Percentiles rank a stretch among this genome's conserved stretches.
phyloP scores from a whole-genome alignment of 2,329 filamentous ascomycete species.

The Xylariaceae sp. region DNA sequence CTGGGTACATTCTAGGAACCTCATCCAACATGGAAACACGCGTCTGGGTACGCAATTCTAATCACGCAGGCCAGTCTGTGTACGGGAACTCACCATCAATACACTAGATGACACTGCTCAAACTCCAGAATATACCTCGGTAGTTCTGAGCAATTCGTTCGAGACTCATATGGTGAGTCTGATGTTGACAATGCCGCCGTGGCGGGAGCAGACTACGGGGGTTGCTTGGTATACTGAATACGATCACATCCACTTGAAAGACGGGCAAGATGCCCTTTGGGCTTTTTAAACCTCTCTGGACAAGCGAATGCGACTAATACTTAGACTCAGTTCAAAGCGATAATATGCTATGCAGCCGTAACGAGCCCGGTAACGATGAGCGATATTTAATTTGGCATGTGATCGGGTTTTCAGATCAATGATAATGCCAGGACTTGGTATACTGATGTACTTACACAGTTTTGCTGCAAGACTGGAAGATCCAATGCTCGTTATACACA shows the following conservation, averaged over 20 bases:
- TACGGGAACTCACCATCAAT: too few relatives aligned
- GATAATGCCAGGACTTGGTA: conserved; percentile 45
- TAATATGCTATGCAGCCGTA: conserved; percentile 51
- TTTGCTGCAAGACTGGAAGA: conserved; percentile 52
- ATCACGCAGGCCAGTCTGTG: too few relatives aligned
- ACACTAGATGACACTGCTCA: too few relatives aligned
- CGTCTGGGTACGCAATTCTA: too few relatives aligned
- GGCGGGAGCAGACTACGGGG: conserved; percentile 53
- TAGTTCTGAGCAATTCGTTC: conserved; percentile 17
- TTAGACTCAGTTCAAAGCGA: conserved; percentile 45
- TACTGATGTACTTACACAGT: conserved; percentile 45
- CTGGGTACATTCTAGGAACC: too few relatives aligned
- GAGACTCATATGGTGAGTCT: conserved; percentile 51
- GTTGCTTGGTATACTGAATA: conserved; percentile 59
- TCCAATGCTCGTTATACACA: conserved; percentile 73
- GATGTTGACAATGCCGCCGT: conserved; percentile 51
- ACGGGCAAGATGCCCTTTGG: conserved; percentile 28
- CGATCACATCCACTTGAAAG: conserved; percentile 50
- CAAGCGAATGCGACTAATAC: background rate
- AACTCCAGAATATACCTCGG: too few relatives aligned
- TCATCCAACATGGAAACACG: too few relatives aligned
- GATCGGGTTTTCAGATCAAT: conserved; percentile 22
- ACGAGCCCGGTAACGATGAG: conserved; percentile 30
- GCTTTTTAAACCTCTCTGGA: background rate
- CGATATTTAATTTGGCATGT: background rate